A percentile compares a stretch with the other conserved stretches of the same genome.
Evolutionary conservation across 768 basidiomycete species (phyloP).

Genomic region (Tylopilus rubrobrunneus): DNA sequence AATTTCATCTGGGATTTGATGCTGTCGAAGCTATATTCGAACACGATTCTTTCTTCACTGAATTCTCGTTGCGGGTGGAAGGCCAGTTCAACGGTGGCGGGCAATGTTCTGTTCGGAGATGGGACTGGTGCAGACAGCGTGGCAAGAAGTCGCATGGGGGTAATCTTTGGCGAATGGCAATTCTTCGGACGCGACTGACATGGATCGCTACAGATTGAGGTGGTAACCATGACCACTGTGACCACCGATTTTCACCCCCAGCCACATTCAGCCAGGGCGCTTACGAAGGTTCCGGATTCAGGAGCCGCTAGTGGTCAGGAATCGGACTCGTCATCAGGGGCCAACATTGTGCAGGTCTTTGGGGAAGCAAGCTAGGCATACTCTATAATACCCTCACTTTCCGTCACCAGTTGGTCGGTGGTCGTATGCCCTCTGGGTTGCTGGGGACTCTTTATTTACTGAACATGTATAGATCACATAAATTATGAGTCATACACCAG

Average conservation of each 20-base stretch:
- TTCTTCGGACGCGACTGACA: not conserved
- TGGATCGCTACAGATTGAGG: constrained; percentile 3
- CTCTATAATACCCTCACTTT: too few relatives aligned
- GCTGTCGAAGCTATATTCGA: constrained; percentile 28
- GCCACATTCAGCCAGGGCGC: not conserved
- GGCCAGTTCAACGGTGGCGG: not conserved
- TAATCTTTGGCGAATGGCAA: not conserved
- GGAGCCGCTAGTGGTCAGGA: not conserved
- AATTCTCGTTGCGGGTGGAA: constrained; percentile 26
- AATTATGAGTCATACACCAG: too few relatives aligned
- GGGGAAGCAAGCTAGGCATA: not conserved
- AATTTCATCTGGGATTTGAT: constrained; percentile 24
- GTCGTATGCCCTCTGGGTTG: too few relatives aligned
- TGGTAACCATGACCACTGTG: not conserved
- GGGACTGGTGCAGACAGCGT: not conserved
- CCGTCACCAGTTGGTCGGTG: not conserved
- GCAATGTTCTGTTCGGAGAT: constrained; percentile 13
- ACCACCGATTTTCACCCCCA: not conserved
- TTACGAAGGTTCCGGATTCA: not conserved
- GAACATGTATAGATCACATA: too few relatives aligned
- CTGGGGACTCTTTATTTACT: too few relatives aligned
- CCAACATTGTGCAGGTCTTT: not conserved
- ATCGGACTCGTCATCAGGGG: not conserved
- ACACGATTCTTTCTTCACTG: constrained; percentile 19
- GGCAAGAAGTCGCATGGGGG: constrained; percentile 2